These are phyloP conservation scores for Thozetella sp. DNA, from an alignment of 495 filamentous ascomycete species.

Conservation along the genomic window DNA sequence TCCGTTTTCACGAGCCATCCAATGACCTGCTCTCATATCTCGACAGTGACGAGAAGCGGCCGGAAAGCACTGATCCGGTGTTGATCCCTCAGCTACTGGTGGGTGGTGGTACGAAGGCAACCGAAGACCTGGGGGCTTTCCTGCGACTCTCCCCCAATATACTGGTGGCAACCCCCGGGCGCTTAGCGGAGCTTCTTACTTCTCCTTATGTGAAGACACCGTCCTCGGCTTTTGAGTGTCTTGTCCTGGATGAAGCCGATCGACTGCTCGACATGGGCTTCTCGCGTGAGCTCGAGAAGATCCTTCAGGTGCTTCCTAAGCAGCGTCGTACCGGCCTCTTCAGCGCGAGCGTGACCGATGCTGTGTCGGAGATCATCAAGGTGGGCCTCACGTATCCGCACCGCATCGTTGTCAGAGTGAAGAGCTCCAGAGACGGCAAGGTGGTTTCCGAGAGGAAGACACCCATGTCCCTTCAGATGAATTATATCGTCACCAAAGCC, in stretches of 20 bases:
- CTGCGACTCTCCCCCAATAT: slow-evolving; percentile 81
- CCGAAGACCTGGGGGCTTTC: slow-evolving; percentile 83
- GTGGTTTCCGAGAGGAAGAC: slow-evolving; percentile 83
- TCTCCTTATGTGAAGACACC: slow-evolving; percentile 91
- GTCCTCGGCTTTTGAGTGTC: slow-evolving; percentile 82
- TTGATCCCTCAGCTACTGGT: slow-evolving; percentile 86
- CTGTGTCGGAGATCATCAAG: slow-evolving; percentile 86
- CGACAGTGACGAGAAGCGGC: slow-evolving; percentile 51
- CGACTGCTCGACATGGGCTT: slow-evolving; percentile 93
- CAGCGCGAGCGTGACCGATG: slow-evolving; percentile 90
- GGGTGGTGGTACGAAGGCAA: slow-evolving; percentile 78
- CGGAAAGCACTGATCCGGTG: slow-evolving; percentile 50
- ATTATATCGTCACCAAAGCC: slow-evolving; percentile 74
- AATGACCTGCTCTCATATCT: slow-evolving; percentile 55
- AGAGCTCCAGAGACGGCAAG: slow-evolving; percentile 56
- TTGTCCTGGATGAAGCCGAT: slow-evolving; percentile 95
- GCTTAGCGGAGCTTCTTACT: slow-evolving; percentile 83
- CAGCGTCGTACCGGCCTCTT: slow-evolving; percentile 93
- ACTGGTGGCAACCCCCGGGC: slow-evolving; percentile 85
- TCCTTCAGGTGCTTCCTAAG: slow-evolving; percentile 83
- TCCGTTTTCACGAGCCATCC: slow-evolving; percentile 84
- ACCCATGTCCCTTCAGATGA: slow-evolving; percentile 88
- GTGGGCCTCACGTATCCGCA: slow-evolving; percentile 93
- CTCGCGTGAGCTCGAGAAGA: slow-evolving; percentile 84
- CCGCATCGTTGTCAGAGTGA: slow-evolving; percentile 90